phyloP scores from a whole-genome alignment of 129 eudicot genomes.

The Artemisia argyi region DNA sequence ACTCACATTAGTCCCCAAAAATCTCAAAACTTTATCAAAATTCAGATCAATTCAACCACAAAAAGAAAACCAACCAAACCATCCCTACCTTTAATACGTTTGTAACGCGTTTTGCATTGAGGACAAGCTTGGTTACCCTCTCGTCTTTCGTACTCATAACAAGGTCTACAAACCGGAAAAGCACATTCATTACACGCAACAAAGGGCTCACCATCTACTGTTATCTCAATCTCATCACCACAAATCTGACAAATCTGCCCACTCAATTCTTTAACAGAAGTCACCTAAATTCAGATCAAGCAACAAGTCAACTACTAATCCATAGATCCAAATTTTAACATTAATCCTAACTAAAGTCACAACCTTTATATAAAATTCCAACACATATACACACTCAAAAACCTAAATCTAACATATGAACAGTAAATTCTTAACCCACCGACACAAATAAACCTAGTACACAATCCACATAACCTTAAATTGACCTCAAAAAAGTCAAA shows the following conservation, averaged over 20 bases:
- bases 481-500: no score
- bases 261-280: constrained; percentile 84
- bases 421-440: constrained; percentile 31
- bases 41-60: background rate
- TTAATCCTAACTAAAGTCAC: constrained; percentile 3
- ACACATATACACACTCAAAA: background rate
- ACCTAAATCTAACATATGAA: constrained; percentile 29
- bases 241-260: constrained; percentile 94
- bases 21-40: constrained; percentile 10
- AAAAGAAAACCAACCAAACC: background rate
- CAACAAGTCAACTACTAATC: constrained; percentile 29
- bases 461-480: background rate
- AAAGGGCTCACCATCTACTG: constrained; percentile 77
- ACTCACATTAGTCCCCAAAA: background rate
- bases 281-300: constrained; percentile 60
- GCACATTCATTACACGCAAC: constrained; percentile 98
- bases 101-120: constrained; percentile 91
- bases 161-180: constrained; percentile 85
- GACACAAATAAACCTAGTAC: constrained; percentile 27
- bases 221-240: constrained; percentile 89
- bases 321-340: constrained; percentile 18
- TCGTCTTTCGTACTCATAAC: constrained; percentile 89
- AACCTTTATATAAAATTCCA: constrained; percentile 13
- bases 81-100: constrained; percentile 71
- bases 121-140: constrained; percentile 97